Base-by-base conservation (phyloP, 305 asterid species). In the Andrographis paniculata region DNA sequence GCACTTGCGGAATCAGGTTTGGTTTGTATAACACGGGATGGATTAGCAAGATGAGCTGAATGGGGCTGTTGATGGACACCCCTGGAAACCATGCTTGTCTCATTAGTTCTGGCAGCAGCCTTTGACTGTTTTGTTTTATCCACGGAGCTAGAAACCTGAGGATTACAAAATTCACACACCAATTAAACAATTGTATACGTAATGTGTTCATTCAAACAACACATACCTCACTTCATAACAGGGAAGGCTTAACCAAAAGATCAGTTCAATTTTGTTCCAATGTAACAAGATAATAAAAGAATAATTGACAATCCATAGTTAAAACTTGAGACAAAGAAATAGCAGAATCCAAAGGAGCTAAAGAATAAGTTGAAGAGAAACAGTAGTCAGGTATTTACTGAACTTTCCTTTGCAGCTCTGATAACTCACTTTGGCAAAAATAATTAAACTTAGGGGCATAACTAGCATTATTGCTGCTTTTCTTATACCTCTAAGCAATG, bases 101-200 rank as follows among this genome's bases (percentile, higher is more conserved):
- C 92, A 67, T 53, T 72, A 38, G 71, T 60, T 69, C 71, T 80
- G 22, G 38, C 65, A 42, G 58, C 52, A 42, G 59, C 24, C 66
- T 84, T 84, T 49, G 72, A 69, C 41, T 76, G 95, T 64, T 79
- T 85, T 31, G 70, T 63, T 67, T 85, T 85, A 51, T 85, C 95
- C 3, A 69, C 65, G 53, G 84, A 53, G 48, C 59, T 70, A 45
- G 74, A 45, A 61, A 68, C 86, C 93, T 80, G 75, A 48, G 17
- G 46, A 60, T 36, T 27, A 31, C 24, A 13, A 31, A 44, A 33
- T 57, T 41, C 47, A 31, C 17, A 52, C 19, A n/a, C 21, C 40
- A 1, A 20, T 55, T 36, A 52, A 42, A 24, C 42, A 14, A 31
- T 16, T 22, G 17, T 38, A 38, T 50, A 44, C 20, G 45, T 45